Conservation (phyloP, 208 protist species). For the Angomonas deanei region DNA sequence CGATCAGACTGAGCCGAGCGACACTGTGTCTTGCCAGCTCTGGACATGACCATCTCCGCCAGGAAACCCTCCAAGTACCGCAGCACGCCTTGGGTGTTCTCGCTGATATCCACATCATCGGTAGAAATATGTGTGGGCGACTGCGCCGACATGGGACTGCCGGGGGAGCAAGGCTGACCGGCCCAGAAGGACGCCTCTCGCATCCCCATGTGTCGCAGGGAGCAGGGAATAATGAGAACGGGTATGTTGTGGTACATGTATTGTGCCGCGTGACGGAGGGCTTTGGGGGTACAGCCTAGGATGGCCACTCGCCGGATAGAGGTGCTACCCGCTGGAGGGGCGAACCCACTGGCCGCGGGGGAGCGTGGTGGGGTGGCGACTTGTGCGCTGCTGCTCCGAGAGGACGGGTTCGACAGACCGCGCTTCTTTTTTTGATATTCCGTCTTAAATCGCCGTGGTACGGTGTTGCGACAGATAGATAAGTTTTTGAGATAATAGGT, state of each 20-base stretch:
- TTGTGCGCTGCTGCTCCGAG: background rate
- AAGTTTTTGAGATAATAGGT: background rate
- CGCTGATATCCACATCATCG: background rate
- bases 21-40: background rate
- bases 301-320: slow-evolving; percentile 7
- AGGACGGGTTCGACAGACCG: background rate
- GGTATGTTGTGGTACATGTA: slow-evolving; percentile 3
- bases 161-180: background rate
- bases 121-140: background rate
- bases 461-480: background rate
- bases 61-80: background rate
- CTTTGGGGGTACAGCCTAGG: slow-evolving; percentile 4
- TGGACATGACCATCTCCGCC: background rate
- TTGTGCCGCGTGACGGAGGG: slow-evolving; percentile 4
- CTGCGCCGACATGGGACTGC: background rate
- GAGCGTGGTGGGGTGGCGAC: background rate
- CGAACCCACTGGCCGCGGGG: background rate
- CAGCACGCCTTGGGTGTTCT: background rate
- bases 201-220: background rate
- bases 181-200: background rate
- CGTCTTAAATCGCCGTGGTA: background rate
- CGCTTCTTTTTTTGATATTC: slow-evolving; percentile 3
- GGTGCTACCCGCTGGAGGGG: slow-evolving; percentile 7
- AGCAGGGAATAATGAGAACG: background rate
- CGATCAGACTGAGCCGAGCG: background rate